A percentile compares a stretch with the other conserved stretches of the same genome.
Evolutionary conservation across 106 monocot genomes (phyloP).

Genomic region (Dendrobium chrysotoxum): DNA sequence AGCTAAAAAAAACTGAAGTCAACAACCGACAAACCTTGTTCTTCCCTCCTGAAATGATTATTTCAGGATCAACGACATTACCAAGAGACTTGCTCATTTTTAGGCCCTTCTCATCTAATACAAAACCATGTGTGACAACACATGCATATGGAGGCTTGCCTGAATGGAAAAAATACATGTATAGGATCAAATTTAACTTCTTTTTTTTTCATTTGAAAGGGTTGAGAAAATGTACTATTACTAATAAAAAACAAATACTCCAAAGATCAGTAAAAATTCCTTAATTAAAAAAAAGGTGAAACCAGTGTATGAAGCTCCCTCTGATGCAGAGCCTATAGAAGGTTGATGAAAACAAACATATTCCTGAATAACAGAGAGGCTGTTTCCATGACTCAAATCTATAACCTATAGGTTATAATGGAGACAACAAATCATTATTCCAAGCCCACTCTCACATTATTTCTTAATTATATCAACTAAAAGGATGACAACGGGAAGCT

Average conservation of each 20-base stretch:
- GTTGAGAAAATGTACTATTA: neutral
- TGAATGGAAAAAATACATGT: slow-evolving; percentile 11
- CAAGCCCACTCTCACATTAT: neutral
- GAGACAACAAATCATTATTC: neutral
- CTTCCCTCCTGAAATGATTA: slow-evolving; percentile 72
- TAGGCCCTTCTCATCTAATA: slow-evolving; percentile 93
- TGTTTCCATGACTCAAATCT: neutral
- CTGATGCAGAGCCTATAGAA: neutral
- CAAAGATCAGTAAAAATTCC: neutral
- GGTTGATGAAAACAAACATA: neutral
- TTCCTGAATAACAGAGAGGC: neutral
- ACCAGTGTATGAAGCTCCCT: slow-evolving; percentile 1
- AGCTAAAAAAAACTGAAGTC: neutral
- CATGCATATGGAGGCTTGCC: slow-evolving; percentile 85
- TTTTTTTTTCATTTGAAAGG: neutral
- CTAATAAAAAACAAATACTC: neutral
- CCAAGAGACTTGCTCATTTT: slow-evolving; percentile 99
- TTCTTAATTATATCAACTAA: neutral
- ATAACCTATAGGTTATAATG: neutral
- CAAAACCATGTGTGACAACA: slow-evolving; percentile 97
- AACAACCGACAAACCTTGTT: slow-evolving; percentile 46
- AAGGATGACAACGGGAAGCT: neutral
- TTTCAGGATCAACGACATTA: slow-evolving; percentile 95
- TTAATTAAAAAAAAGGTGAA: neutral
- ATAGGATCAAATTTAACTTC: neutral